Base-by-base conservation (phyloP, 257 asterid species). In the Misopates orontium region DNA sequence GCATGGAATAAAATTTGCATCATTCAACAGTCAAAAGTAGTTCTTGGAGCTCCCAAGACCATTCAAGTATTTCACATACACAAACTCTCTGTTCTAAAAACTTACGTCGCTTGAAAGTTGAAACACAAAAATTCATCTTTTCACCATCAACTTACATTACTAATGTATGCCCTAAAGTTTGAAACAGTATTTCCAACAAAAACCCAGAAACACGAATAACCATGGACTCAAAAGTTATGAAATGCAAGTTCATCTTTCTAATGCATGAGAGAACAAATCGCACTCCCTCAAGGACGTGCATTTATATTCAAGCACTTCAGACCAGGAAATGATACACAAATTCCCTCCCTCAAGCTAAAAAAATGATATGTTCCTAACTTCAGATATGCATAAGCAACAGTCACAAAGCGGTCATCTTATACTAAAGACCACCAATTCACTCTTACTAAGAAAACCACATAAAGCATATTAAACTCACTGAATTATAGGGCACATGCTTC, bases 71-170 rank as follows among this genome's bases (percentile, higher is more conserved):
- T 31, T 39, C 56, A 62, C 60, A 56, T 36, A 9, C 49, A 44
- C 56, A 25, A 19, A 36, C 42, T 36, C 42, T 53, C 19, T 39
- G 24, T 23, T 28, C 17, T 31, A 8, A 22, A 47, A 41, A 8
- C 44, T 17, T 59, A 41, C 68, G 48, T 23, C 12, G 18, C 17
- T 6, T 15, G 23, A 21, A 3, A 39, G n/a, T 16, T 58, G 64
- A 59, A 10, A 19, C n/a, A n/a, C n/a, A n/a, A n/a, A 2, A 28
- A 2, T 28, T 28, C 36, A 28, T 28, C 36, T 28, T 36, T 56
- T 61, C 47, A 44, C 22, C 20, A 53, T 41, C 62, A 64, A 39
- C 42, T n/a, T 58, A 52, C 64, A 31, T 47, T n/a, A n/a, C 41
- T 64, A 13, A 42, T 54, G 56, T 51, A 58, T 12, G 41, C 12